phyloP scores from a whole-genome alignment of 2,329 filamentous ascomycete genomes.

The Celoporthe dispersa region DNA sequence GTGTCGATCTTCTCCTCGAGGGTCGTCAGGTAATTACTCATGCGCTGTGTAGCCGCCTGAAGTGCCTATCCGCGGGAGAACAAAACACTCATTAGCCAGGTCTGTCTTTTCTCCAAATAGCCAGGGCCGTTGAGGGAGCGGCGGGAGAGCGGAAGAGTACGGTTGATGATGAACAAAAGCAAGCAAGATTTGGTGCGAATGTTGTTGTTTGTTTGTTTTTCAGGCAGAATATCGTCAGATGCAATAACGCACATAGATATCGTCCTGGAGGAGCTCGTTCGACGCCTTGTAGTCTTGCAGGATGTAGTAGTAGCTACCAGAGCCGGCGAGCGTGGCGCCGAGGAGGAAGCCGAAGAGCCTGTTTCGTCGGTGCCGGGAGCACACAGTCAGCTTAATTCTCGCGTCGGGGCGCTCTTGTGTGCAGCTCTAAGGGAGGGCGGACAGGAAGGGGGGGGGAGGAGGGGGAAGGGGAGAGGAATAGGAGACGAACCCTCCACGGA shows the following conservation, averaged over 20 bases:
- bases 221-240: constrained; percentile 40
- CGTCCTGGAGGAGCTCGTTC: constrained; percentile 91
- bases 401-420: not conserved
- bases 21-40: constrained; percentile 81
- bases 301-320: constrained; percentile 88
- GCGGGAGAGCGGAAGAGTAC: not conserved
- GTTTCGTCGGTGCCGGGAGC: constrained; percentile 14
- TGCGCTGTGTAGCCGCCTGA: constrained; percentile 82
- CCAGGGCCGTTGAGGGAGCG: constrained; percentile 7
- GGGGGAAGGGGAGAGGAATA: not conserved
- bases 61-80: constrained; percentile 63
- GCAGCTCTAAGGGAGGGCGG: too few relatives aligned
- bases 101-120: not conserved
- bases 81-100: constrained; percentile 3
- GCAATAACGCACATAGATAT: constrained; percentile 83
- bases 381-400: not conserved
- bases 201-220: not conserved
- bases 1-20: constrained; percentile 80
- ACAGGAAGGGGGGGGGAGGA: not conserved
- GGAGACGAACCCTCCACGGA: constrained; percentile 61
- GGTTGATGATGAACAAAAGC: constrained; percentile 2
- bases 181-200: constrained; percentile 23
- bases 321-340: constrained; percentile 78
- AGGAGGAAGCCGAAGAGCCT: constrained; percentile 92
- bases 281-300: constrained; percentile 91